Evolutionary conservation across 164 flowering plant species (phyloP).

Genomic region (Tinospora cordifolia): DNA sequence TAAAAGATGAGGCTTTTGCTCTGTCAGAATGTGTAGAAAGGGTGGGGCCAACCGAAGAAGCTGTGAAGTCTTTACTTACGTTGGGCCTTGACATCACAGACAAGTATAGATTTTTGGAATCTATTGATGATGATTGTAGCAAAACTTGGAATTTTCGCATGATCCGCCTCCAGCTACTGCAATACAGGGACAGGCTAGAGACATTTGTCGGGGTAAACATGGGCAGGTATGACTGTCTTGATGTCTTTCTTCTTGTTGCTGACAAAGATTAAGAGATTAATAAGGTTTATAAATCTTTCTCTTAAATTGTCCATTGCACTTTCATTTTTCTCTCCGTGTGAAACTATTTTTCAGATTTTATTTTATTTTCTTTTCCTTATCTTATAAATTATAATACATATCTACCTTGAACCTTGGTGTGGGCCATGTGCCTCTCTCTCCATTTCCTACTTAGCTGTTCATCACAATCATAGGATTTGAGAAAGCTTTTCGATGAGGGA

Average conservation of each 20-base stretch:
- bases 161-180: conserved; percentile 69
- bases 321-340: neutral
- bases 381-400: too few relatives aligned
- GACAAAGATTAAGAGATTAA: conserved; percentile 1
- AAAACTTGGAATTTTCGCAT: conserved; percentile 55
- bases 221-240: conserved; percentile 67
- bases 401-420: neutral
- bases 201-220: conserved; percentile 92
- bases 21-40: conserved; percentile 70
- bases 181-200: conserved; percentile 77
- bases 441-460: too few relatives aligned
- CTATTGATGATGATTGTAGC: conserved; percentile 24
- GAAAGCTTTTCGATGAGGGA: too few relatives aligned
- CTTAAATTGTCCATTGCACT: neutral
- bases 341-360: neutral
- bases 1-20: conserved; percentile 66
- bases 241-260: neutral
- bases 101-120: conserved; percentile 42
- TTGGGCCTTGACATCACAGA: conserved; percentile 67
- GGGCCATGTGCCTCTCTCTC: too few relatives aligned
- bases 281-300: neutral
- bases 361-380: neutral
- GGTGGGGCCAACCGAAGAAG: conserved; percentile 75
- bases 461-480: too few relatives aligned
- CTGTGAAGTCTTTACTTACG: conserved; percentile 57